Conservation (phyloP, 306 rosid genomes). For the Fragaria iinumae region DNA sequence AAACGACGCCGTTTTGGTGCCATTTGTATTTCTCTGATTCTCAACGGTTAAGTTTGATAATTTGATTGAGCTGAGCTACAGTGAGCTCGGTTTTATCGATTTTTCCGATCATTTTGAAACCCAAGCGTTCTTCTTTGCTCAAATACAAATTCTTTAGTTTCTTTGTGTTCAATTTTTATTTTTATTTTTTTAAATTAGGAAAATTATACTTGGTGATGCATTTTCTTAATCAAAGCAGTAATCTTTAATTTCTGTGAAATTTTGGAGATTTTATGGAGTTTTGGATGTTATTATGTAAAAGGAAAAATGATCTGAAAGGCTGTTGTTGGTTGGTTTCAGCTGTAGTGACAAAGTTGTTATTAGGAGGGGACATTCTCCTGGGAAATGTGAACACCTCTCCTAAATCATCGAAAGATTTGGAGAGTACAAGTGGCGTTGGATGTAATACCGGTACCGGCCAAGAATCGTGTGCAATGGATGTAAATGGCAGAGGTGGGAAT, state of each 20-base stretch:
- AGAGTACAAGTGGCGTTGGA: neutral
- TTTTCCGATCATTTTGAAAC: conserved; percentile 4
- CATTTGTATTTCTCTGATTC: neutral
- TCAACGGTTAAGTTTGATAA: neutral
- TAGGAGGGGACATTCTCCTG: conserved; percentile 31
- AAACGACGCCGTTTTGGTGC: neutral
- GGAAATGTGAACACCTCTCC: conserved; percentile 40
- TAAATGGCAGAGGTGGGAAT: conserved; percentile 33
- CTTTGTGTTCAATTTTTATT: neutral
- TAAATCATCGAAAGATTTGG: conserved; percentile 22
- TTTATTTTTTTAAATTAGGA: no score
- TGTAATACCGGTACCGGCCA: conserved; percentile 9
- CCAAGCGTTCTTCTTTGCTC: neutral
- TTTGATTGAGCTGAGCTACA: neutral
- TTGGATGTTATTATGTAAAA: neutral
- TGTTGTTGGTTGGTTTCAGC: conserved; percentile 30
- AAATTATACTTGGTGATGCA: neutral
- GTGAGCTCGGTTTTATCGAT: neutral
- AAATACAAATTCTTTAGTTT: neutral
- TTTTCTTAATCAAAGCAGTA: neutral
- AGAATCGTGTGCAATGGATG: conserved; percentile 34
- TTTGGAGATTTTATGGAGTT: neutral
- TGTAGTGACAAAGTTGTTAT: conserved; percentile 38
- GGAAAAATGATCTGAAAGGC: neutral
- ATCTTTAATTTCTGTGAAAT: neutral